Percentiles rank a stretch among this genome's conserved stretches.
Conservation (phyloP, 2,329 filamentous ascomycete species). For the Chrysosphaeria jannelii region DNA sequence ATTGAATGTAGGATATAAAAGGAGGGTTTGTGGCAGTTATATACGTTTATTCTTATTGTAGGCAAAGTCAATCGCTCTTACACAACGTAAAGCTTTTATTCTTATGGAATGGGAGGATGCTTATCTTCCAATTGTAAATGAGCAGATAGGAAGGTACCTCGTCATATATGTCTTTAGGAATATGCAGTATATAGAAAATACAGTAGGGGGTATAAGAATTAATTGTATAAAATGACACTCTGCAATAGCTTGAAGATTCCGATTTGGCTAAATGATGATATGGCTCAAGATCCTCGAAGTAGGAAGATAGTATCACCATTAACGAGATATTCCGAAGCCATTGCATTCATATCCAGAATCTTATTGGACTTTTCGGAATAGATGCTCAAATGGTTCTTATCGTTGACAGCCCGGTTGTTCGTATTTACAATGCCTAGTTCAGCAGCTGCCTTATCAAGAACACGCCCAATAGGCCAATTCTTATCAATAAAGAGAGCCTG, state of each 20-base stretch:
- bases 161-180: neutral
- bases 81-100: too few relatives aligned
- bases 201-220: too few relatives aligned
- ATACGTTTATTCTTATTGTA: too few relatives aligned
- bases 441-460: conserved; percentile 51
- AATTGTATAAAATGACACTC: neutral
- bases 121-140: neutral
- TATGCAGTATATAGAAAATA: too few relatives aligned
- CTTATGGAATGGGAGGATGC: too few relatives aligned
- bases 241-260: neutral
- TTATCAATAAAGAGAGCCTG: conserved; percentile 53
- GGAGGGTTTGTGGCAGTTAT: too few relatives aligned
- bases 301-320: conserved; percentile 79
- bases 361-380: conserved; percentile 83
- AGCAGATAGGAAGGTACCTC: neutral
- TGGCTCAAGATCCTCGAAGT: conserved; percentile 56
- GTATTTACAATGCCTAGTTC: conserved; percentile 53
- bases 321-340: conserved; percentile 40
- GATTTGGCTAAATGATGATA: conserved; percentile 14
- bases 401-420: conserved; percentile 47
- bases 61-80: too few relatives aligned
- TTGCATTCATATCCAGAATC: conserved; percentile 65
- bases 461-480: conserved; percentile 71
- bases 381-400: conserved; percentile 54
- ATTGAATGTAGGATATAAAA: too few relatives aligned